Conservation (phyloP, 2,329 filamentous ascomycete genomes). For the Lasiodiplodia gonubiensis region DNA sequence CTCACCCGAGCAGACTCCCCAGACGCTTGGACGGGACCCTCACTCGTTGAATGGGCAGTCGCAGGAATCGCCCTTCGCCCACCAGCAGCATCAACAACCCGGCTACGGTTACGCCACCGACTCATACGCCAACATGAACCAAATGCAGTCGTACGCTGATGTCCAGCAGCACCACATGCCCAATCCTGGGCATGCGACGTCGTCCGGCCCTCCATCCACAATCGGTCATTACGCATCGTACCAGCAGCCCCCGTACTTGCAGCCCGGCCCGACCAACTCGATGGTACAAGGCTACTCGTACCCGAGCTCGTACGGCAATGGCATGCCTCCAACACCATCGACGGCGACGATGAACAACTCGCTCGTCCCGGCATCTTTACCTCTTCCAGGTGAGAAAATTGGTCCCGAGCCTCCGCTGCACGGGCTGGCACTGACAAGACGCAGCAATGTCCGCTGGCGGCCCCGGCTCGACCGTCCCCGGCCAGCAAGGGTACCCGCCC, state of each 20-base stretch:
- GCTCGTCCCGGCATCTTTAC: conserved; percentile 73
- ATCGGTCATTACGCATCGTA: conserved; percentile 81
- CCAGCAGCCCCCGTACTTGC: conserved; percentile 74
- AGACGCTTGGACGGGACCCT: conserved; percentile 45
- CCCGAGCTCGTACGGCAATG: conserved; percentile 77
- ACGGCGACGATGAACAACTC: conserved; percentile 71
- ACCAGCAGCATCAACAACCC: conserved; percentile 40
- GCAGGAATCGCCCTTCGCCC: conserved; percentile 48
- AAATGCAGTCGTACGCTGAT: conserved; percentile 81
- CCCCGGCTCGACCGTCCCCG: conserved; percentile 33
- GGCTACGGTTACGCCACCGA: conserved; percentile 44
- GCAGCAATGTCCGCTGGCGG: conserved; percentile 32
- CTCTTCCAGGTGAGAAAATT: conserved; percentile 57
- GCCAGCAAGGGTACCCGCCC: conserved; percentile 51
- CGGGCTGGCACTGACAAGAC: background rate
- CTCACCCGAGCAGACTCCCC: conserved; percentile 69
- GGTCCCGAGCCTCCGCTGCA: background rate
- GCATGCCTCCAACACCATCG: conserved; percentile 79
- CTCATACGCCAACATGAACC: conserved; percentile 74
- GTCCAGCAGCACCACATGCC: conserved; percentile 79
- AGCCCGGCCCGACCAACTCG: conserved; percentile 73
- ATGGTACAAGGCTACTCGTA: conserved; percentile 63
- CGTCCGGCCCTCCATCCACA: conserved; percentile 74
- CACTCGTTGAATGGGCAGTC: conserved; percentile 46
- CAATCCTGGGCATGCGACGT: conserved; percentile 74